Percentiles rank a stretch among this genome's conserved stretches.
phyloP scores from a whole-genome alignment of 148 eudicot genomes.

The Simmondsia chinensis region DNA sequence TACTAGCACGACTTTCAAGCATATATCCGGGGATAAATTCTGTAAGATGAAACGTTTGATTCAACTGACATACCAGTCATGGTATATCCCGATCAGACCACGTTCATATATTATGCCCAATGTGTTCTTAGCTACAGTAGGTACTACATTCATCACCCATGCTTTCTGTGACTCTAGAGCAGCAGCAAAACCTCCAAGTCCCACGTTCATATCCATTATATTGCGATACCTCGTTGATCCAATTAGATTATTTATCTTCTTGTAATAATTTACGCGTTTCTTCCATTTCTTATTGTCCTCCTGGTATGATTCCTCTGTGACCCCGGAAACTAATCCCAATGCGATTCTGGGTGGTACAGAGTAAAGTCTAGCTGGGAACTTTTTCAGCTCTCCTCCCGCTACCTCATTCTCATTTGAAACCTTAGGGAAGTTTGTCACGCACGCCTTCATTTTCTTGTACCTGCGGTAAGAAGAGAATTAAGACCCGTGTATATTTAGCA shows the following conservation, averaged over 20 bases:
- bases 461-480: conserved; percentile 15
- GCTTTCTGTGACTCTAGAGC: conserved; percentile 58
- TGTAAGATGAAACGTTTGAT: background rate
- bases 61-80: conserved; percentile 51
- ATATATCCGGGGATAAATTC: too few species aligned
- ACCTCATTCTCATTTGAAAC: conserved; percentile 28
- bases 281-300: conserved; percentile 58
- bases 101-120: conserved; percentile 70
- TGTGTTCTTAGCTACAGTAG: conserved; percentile 54
- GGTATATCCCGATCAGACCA: conserved; percentile 79
- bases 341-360: conserved; percentile 59
- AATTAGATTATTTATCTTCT: conserved; percentile 37
- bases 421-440: conserved; percentile 52
- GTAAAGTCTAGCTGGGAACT: conserved; percentile 49
- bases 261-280: conserved; percentile 54
- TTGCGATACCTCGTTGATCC: conserved; percentile 55
- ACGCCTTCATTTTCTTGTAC: conserved; percentile 69
- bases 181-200: conserved; percentile 76
- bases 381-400: conserved; percentile 44
- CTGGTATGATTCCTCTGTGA: conserved; percentile 39
- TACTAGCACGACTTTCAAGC: too few species aligned
- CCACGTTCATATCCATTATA: conserved; percentile 88
- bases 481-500: background rate
- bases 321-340: conserved; percentile 48
- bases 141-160: conserved; percentile 85